A percentile compares a stretch with the other conserved stretches of the same genome.
Evolutionary conservation across 768 basidiomycete genomes (phyloP).

Genomic region (Hypholoma sublateritium): DNA sequence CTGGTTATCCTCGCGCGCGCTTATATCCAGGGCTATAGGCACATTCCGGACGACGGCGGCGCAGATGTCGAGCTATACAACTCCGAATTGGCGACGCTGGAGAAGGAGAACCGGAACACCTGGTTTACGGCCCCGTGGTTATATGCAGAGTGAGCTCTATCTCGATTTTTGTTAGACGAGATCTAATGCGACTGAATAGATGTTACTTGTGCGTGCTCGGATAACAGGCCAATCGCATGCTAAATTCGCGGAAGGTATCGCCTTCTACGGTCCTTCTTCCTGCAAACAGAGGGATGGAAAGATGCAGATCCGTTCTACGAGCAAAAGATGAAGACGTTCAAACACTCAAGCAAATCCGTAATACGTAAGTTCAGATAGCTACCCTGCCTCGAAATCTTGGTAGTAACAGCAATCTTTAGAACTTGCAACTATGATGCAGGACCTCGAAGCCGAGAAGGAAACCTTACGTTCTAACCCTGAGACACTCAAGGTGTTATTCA

Average conservation of each 20-base stretch:
- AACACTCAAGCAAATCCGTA: slow-evolving; percentile 74
- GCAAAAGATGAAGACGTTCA: slow-evolving; percentile 82
- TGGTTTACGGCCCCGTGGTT: slow-evolving; percentile 97
- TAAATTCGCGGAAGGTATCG: slow-evolving; percentile 62
- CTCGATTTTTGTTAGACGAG: not conserved
- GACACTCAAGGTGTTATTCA: slow-evolving; percentile 66
- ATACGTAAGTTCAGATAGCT: slow-evolving; percentile 51
- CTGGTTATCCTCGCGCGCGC: not conserved
- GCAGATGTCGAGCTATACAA: slow-evolving; percentile 77
- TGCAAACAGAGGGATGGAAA: slow-evolving; percentile 67
- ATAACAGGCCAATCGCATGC: not conserved
- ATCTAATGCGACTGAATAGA: slow-evolving; percentile 30
- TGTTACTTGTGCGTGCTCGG: slow-evolving; percentile 63
- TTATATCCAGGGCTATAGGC: slow-evolving; percentile 36
- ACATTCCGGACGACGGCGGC: slow-evolving; percentile 75
- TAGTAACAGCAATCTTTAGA: slow-evolving; percentile 42
- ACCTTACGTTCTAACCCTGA: slow-evolving; percentile 43
- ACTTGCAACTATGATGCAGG: slow-evolving; percentile 71
- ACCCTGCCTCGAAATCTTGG: not conserved
- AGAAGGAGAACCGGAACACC: slow-evolving; percentile 49
- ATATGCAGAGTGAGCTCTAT: slow-evolving; percentile 77
- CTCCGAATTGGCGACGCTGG: slow-evolving; percentile 55
- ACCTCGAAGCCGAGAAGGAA: slow-evolving; percentile 43
- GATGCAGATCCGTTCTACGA: slow-evolving; percentile 79
- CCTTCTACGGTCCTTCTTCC: slow-evolving; percentile 71